phyloP scores from a whole-genome alignment of 257 asterid genomes.

The Solanum lycopersicoides region DNA sequence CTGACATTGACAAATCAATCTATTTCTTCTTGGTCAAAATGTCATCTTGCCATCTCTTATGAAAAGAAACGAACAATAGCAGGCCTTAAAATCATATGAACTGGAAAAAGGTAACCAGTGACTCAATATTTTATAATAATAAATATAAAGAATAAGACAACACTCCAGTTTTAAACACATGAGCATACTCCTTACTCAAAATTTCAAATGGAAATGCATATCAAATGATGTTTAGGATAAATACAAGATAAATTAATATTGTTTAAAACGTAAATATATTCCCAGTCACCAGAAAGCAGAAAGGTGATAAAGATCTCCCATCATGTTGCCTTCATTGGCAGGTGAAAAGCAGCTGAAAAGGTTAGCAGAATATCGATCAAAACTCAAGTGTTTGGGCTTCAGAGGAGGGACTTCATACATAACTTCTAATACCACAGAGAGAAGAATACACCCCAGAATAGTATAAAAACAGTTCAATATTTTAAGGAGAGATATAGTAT shows the following conservation, averaged over 20 bases:
- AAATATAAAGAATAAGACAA: neutral
- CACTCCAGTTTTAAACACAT: neutral
- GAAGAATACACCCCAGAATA: no score
- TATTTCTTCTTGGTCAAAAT: conserved; percentile 10
- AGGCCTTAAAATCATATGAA: neutral
- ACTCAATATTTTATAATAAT: neutral
- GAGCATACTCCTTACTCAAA: neutral
- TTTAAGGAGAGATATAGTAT: no score
- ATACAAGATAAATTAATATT: neutral
- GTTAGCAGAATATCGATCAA: neutral
- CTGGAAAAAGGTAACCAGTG: neutral
- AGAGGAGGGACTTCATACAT: neutral
- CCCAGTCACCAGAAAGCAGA: neutral
- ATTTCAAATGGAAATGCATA: neutral
- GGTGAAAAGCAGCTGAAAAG: neutral
- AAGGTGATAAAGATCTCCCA: neutral
- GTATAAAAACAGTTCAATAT: no score
- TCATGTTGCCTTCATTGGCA: neutral
- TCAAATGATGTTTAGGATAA: neutral
- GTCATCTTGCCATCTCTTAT: neutral
- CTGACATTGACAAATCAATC: neutral
- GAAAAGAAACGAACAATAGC: neutral
- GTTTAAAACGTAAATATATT: neutral
- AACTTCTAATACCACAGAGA: no score
- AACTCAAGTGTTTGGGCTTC: neutral